Percentiles rank a stretch among this genome's conserved stretches.
Evolutionary conservation across 208 protist genomes (phyloP).

Genomic region (Blastocrithidia nonstop): DNA sequence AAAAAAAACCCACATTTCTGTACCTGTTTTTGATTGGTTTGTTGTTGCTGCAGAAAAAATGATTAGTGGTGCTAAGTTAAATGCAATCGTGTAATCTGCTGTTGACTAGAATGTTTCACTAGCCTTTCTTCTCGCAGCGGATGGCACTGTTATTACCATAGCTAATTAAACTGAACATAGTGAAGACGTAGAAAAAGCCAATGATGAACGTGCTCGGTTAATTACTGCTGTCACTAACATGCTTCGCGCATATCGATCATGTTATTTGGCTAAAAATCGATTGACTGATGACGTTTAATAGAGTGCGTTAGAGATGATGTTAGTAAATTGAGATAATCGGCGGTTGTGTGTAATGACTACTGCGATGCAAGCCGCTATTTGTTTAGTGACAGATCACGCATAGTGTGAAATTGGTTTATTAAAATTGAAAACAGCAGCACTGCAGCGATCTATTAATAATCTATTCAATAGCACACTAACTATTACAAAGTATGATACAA

Average conservation of each 20-base stretch:
- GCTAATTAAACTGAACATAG: not conserved
- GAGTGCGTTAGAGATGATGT: slow-evolving; percentile 58
- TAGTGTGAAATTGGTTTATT: slow-evolving; percentile 34
- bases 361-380: slow-evolving; percentile 53
- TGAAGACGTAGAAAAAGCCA: slow-evolving; percentile 3
- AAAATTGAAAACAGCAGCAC: slow-evolving; percentile 59
- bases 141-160: no score
- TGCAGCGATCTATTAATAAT: slow-evolving; percentile 46
- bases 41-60: no score
- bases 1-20: no score
- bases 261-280: slow-evolving; percentile 43
- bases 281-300: slow-evolving; percentile 30
- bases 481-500: not conserved
- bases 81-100: no score
- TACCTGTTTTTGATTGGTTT: no score
- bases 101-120: no score
- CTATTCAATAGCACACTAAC: slow-evolving; percentile 1
- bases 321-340: slow-evolving; percentile 29
- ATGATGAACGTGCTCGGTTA: slow-evolving; percentile 23
- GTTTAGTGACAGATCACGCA: slow-evolving; percentile 33
- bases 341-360: slow-evolving; percentile 36
- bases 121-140: no score
- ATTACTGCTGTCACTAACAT: slow-evolving; percentile 56
- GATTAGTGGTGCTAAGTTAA: no score
- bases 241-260: slow-evolving; percentile 53